Conservation (phyloP, 257 asterid species). For the Dorcoceras hygrometricum region DNA sequence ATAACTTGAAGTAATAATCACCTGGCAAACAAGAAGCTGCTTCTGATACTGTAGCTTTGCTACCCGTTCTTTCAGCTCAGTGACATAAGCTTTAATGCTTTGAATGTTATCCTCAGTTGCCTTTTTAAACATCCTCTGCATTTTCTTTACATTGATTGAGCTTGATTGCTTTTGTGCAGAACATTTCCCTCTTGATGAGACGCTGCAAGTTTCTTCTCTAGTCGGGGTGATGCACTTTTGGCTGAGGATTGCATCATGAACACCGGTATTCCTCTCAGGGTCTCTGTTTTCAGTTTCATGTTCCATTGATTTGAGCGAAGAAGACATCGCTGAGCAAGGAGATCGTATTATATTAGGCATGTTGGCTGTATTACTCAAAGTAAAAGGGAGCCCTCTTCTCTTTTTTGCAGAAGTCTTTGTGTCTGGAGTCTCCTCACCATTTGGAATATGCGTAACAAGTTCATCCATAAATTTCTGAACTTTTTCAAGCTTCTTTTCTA, state of each 20-base stretch:
- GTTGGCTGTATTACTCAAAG: constrained; percentile 69
- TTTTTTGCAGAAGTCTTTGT: constrained; percentile 44
- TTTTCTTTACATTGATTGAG: constrained; percentile 75
- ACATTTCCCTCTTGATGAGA: constrained; percentile 40
- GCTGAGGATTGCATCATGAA: constrained; percentile 24
- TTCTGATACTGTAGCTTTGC: constrained; percentile 97
- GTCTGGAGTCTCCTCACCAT: constrained; percentile 53
- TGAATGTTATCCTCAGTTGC: constrained; percentile 89
- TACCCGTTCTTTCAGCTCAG: constrained; percentile 89
- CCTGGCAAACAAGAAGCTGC: constrained; percentile 97
- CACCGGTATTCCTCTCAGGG: constrained; percentile 42
- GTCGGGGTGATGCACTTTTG: constrained; percentile 35
- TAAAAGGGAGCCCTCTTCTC: constrained; percentile 70
- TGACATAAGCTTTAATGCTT: constrained; percentile 80
- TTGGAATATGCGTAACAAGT: constrained; percentile 54
- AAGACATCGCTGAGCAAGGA: constrained; percentile 72
- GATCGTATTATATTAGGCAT: constrained; percentile 68
- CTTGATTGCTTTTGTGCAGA: constrained; percentile 52
- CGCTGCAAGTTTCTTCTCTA: constrained; percentile 33
- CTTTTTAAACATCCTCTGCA: constrained; percentile 87
- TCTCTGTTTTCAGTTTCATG: constrained; percentile 65
- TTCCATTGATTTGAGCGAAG: constrained; percentile 47
- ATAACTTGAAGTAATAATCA: constrained; percentile 23
- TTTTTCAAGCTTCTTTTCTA: constrained; percentile 81
- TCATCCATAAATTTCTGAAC: constrained; percentile 82